phyloP scores from a whole-genome alignment of 805 yeast species.

The Suhomyces sp. region DNA sequence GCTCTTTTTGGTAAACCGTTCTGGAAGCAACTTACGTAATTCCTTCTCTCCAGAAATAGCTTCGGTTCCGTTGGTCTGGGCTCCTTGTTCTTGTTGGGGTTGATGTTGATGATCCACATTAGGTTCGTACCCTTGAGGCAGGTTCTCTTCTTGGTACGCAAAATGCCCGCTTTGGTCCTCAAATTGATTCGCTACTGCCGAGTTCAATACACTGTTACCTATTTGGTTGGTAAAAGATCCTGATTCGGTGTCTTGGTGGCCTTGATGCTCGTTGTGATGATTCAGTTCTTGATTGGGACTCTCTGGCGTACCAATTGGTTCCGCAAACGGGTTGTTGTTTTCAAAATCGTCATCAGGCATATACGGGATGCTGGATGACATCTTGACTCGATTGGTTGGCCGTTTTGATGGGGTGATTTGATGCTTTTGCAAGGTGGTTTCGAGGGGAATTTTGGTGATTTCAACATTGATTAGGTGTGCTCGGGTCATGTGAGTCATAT shows the following conservation, averaged over 20 bases:
- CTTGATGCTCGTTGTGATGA: not conserved
- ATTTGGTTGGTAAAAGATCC: too few species aligned
- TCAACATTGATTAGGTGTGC: too few species aligned
- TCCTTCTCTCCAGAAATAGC: conserved; percentile 38
- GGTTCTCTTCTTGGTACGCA: not conserved
- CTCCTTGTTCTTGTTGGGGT: not conserved
- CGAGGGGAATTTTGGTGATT: not conserved
- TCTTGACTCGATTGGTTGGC: too few species aligned
- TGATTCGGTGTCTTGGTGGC: not conserved
- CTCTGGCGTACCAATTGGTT: conserved; percentile 21
- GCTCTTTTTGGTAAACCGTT: conserved; percentile 45
- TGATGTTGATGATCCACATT: not conserved
- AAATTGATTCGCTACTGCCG: not conserved
- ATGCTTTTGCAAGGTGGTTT: not conserved
- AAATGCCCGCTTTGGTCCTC: not conserved
- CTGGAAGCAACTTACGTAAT: conserved; percentile 49
- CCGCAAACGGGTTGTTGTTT: conserved; percentile 43
- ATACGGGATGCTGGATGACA: conserved; percentile 9
- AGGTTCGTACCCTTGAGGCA: not conserved
- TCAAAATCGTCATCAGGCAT: conserved; percentile 32
- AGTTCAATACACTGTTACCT: not conserved
- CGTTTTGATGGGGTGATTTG: conserved; percentile 3
- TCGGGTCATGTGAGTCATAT: too few species aligned
- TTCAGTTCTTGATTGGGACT: too few species aligned
- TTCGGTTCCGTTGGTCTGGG: not conserved